Evolutionary conservation across 2,329 filamentous ascomycete genomes (phyloP).

Genomic region (Trichocomaceae sp.): DNA sequence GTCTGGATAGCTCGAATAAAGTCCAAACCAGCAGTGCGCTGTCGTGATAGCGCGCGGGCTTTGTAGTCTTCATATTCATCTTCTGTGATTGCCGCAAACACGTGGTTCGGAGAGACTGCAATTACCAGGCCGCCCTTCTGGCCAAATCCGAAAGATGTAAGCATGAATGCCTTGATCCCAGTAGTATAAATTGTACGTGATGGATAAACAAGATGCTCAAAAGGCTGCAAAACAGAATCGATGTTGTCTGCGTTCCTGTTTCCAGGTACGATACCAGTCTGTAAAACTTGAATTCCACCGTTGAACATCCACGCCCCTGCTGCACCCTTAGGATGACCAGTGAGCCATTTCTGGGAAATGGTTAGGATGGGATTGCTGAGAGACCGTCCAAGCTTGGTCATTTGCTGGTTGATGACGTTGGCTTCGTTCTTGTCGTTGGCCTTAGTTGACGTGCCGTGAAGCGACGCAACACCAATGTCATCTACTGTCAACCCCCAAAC

Average conservation of each 20-base stretch:
- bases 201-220: conserved; percentile 95
- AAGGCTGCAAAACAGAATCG: conserved; percentile 92
- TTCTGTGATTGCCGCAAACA: conserved; percentile 62
- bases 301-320: conserved; percentile 99
- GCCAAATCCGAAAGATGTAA: conserved; percentile 98
- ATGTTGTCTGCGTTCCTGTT: conserved; percentile 98
- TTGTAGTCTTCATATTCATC: neutral
- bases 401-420: conserved; percentile 93
- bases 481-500: conserved; percentile 98
- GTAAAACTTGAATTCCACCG: conserved; percentile 89
- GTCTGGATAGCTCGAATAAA: neutral
- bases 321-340: conserved; percentile 97
- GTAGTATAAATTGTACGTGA: conserved; percentile 93
- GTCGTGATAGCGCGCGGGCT: neutral
- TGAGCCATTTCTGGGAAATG: conserved; percentile 99
- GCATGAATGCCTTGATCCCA: conserved; percentile 95
- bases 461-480: conserved; percentile 88
- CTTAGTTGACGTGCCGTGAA: conserved; percentile 97
- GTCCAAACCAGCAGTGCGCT: neutral
- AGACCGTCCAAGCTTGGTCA: conserved; percentile 85
- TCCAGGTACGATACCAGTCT: conserved; percentile 86
- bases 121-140: conserved; percentile 98
- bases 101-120: conserved; percentile 91
- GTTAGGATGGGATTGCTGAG: conserved; percentile 94
- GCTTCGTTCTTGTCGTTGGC: conserved; percentile 99